Conservation (phyloP, 441 rosid genomes). For the Geranium incanum region DNA sequence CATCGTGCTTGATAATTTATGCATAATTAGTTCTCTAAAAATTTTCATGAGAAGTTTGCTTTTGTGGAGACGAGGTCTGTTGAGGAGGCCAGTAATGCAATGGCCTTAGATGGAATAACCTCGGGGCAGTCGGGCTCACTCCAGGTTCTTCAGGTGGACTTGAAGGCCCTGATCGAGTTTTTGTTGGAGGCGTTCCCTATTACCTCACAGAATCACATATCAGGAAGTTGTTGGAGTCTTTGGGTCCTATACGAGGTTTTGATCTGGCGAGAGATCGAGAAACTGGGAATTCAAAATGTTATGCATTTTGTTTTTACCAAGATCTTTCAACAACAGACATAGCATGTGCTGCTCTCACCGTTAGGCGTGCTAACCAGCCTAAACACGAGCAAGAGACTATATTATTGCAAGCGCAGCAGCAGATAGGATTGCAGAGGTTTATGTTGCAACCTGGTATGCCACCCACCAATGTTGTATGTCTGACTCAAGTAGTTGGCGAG, state of each 20-base stretch:
- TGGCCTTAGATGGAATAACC: conserved; percentile 42
- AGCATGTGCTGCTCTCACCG: conserved; percentile 34
- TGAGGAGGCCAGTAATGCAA: conserved; percentile 45
- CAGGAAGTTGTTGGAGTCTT: conserved; percentile 30
- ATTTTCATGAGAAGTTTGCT: conserved; percentile 46
- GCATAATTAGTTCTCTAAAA: no score
- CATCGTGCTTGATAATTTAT: no score
- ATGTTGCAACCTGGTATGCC: conserved; percentile 50
- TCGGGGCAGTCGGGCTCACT: conserved; percentile 30
- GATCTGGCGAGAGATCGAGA: conserved; percentile 32
- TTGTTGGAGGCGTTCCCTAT: conserved; percentile 37
- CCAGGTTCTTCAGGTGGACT: conserved; percentile 27
- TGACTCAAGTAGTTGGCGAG: conserved; percentile 43
- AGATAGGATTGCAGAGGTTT: conserved; percentile 45
- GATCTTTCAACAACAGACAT: conserved; percentile 29
- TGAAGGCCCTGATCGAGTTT: conserved; percentile 32
- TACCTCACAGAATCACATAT: conserved; percentile 32
- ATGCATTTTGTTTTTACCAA: conserved; percentile 29
- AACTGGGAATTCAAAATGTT: conserved; percentile 32
- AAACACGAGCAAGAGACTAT: conserved; percentile 30
- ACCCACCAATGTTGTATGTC: conserved; percentile 42
- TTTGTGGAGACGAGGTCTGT: conserved; percentile 50
- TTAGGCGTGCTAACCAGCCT: conserved; percentile 28
- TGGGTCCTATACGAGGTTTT: conserved; percentile 31
- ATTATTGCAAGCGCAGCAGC: conserved; percentile 30